Evolutionary conservation across 768 basidiomycete genomes (phyloP), one percentile per base, ranked within the genome.

Genomic region (Tulasnella sp.): DNA sequence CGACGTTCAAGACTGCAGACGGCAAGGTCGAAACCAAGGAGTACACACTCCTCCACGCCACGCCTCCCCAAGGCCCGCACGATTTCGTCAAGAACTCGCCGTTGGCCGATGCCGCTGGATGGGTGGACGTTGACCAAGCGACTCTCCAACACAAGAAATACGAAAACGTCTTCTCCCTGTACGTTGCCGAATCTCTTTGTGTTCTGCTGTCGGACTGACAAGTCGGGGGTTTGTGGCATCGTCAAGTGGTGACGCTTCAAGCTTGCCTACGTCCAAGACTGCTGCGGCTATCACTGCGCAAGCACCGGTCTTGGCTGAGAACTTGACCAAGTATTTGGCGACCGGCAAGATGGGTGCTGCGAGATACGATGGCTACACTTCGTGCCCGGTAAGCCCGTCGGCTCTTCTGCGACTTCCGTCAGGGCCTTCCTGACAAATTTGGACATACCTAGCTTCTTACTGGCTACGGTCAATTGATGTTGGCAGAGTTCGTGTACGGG

Each of bases 401-500:
- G 0, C 34, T 38, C 46, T 71, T 73, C 80, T 72, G 44, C 80
- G 48, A 79, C 76, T 76, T 79, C 79, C 42, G 77, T 24, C 24
- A 8, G 6, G 4, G 9, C 58, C n/a, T n/a, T 62, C 9, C 58
- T 62, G 24, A 16, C 74, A 77, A 19, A 18, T 74, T 39, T 40
- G 48, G 34, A 73, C 38, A 44, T 34, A 76, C 48, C 38, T 80
- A 94, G 93, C 88, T 95, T 10, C 87, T 95, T 81, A 94, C 93
- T 68, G 93, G 93, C 39, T 94, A 95, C 82, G 93, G 93, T 24
- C 81, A 86, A 83, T 85, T 88, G 78, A 85, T 98, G 90, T 88
- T 98, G 77, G 92, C 94, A 38, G 97, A 98, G 85, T 98, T 98
- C 89, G 94, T 94, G 84, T 99, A 98, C 85, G 96, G 94, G 21